Base-by-base conservation (phyloP, 768 basidiomycete species). In the Lactarius quietus region DNA sequence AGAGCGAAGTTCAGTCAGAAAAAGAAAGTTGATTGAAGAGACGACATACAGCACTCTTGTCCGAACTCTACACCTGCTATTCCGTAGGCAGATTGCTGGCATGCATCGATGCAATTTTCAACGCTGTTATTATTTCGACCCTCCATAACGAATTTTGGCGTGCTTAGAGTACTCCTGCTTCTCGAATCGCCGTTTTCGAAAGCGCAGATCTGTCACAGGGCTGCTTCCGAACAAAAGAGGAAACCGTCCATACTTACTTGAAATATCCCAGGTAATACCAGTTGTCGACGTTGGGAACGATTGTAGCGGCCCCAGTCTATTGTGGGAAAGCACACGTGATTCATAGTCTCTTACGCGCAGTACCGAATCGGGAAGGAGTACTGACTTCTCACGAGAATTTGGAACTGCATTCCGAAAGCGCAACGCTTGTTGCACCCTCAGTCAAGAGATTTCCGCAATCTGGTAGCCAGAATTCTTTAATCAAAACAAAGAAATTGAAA, bases 221-320 rank as follows among this genome's bases (percentile, higher is more conserved):
- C 54, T 59, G 20, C 45, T 69, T 35, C 43, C 33, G 3, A 14
- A n/a, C 38, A 2, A 58, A 58, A 59, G 57, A 33, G 55, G 61
- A 31, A 57, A 28, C 39, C n/a, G n/a, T n/a, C n/a, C n/a, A n/a
- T n/a, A 88, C 36, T 36, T 36, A 36, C 89, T 78, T 86, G 76
- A 83, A 90, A 73, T 90, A 92, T 20, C 90, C 90, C 35, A 91
- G 80, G 0, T 84, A 86, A 10, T 76, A 72, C 89, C 89, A 91
- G 35, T 81, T 76, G 4, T 87, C 88, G 33, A 87, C 80, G 57
- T 73, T 82, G 3, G 81, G 77, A 0, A 82, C 80, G 28, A 82
- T 84, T 18, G 76, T 68, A 0, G 89, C 88, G n/a, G n/a, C n/a
- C n/a, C n/a, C n/a, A n/a, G n/a, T n/a, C n/a, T n/a, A n/a, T n/a